phyloP scores from a whole-genome alignment of 2,329 filamentous ascomycete genomes.

The Fusarium torulosum region DNA sequence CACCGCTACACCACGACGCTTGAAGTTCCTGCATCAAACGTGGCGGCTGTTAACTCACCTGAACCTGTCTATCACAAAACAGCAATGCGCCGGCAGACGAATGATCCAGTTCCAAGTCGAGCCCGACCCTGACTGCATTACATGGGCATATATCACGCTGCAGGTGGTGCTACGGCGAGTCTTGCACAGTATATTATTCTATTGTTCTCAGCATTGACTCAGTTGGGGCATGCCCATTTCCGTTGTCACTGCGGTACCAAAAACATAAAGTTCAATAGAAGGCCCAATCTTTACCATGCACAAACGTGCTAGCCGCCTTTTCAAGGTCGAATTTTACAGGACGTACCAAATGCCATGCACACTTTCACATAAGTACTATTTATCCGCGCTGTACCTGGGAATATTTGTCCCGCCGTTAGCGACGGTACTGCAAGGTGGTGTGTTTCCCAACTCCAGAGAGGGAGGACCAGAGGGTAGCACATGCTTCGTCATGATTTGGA shows the following conservation, averaged over 20 bases:
- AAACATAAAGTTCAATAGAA: neutral
- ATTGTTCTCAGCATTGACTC: neutral
- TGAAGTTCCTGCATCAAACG: conserved; percentile 49
- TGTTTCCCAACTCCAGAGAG: conserved; percentile 15
- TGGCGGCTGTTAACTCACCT: conserved; percentile 48
- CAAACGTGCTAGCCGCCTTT: neutral
- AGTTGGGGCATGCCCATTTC: conserved; percentile 1
- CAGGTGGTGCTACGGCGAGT: conserved; percentile 9
- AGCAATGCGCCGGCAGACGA: conserved; percentile 28
- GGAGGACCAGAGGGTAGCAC: conserved; percentile 16
- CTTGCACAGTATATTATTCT: conserved; percentile 1
- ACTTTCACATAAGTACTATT: neutral
- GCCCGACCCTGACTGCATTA: conserved; percentile 25
- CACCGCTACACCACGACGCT: conserved; percentile 35
- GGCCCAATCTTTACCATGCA: neutral
- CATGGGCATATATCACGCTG: conserved; percentile 15
- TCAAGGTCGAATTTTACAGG: conserved; percentile 9
- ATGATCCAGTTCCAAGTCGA: conserved; percentile 37
- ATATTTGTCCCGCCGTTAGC: conserved; percentile 47
- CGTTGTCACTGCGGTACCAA: neutral
- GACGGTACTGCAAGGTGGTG: conserved; percentile 34
- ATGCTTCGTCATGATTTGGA: conserved; percentile 41
- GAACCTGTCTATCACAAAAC: conserved; percentile 30
- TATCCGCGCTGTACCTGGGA: conserved; percentile 27
- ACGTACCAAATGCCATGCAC: conserved; percentile 1